Evolutionary conservation across 257 asterid species (phyloP), one percentile per base, ranked within the genome.

Genomic region (Solanum dulcamara): DNA sequence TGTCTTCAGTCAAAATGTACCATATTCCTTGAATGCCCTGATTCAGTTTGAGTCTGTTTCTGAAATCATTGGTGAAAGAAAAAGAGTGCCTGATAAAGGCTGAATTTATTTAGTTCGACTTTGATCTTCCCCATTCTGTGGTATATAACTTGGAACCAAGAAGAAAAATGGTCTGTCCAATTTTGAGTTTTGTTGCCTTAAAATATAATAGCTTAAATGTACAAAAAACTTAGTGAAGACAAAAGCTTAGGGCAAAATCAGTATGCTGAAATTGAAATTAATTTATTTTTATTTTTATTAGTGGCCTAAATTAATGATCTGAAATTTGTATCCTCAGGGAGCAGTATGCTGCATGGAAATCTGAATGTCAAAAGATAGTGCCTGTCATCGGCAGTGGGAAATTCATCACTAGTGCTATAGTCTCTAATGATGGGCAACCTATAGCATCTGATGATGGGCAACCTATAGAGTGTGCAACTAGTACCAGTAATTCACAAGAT

Each of bases 361-460:
- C 92, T 80, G 93, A 89, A 88, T 96, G 99, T 86, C 92, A 93
- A 84, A 89, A 91, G 84, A 85, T 94, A 91, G 95, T 89, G 57
- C 95, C 98, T 67, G 66, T 86, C 57, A 60, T 96, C 88, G 99
- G 98, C 87, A 94, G 97, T 88, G 98, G 97, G 88, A 94, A 93
- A 85, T 71, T 93, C 79, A 86, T 94, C 84, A 92, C 98, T 66
- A 86, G 91, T 40, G 92, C 97, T 85, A 85, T 93, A 91, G 85
- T 93, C 84, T 84, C 88, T 83, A 94, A 93, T 26, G 94, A 91
- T 89, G 96, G 81, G 38, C 81, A 75, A 44, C 81, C 81, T 42
- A 75, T 75, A 75, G 9, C 60, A 77, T 77, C 64, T 87, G 88
- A 89, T 83, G 38, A 75, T 46, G 83, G 93, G 74, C 92, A 88